Conservation (phyloP, 2,329 filamentous ascomycete species). For the Hypocrella siamensis region DNA sequence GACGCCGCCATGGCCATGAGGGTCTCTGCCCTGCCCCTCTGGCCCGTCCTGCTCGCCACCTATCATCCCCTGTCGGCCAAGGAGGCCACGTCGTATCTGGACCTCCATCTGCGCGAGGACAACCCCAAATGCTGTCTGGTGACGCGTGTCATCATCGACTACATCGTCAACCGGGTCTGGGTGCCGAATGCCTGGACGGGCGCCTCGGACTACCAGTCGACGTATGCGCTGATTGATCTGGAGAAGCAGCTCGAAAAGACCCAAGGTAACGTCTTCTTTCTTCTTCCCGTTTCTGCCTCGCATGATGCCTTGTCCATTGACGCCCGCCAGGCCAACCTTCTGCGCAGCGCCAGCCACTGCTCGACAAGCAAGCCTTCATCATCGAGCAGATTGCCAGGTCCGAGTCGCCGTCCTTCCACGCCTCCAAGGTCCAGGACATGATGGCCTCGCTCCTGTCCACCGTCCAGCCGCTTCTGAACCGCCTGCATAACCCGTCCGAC, state of each 20-base stretch:
- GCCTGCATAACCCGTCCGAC: slow-evolving; percentile 14
- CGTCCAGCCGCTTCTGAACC: slow-evolving; percentile 23
- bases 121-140: slow-evolving; percentile 26
- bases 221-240: slow-evolving; percentile 18
- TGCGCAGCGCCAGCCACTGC: slow-evolving; percentile 20
- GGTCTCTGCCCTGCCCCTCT: slow-evolving; percentile 15
- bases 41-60: slow-evolving; percentile 19
- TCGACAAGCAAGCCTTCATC: slow-evolving; percentile 19
- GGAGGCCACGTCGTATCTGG: slow-evolving; percentile 24
- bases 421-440: slow-evolving; percentile 23
- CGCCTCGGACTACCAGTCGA: slow-evolving; percentile 17
- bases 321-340: slow-evolving; percentile 16
- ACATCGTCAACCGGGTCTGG: slow-evolving; percentile 25
- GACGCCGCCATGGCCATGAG: slow-evolving; percentile 13
- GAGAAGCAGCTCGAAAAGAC: slow-evolving; percentile 19
- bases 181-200: slow-evolving; percentile 22
- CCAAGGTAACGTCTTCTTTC: no score
- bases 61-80: slow-evolving; percentile 21
- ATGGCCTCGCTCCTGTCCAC: slow-evolving; percentile 21
- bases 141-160: slow-evolving; percentile 25
- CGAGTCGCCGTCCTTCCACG: slow-evolving; percentile 16
- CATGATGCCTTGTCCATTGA: no score
- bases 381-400: slow-evolving; percentile 21
- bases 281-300: no score
- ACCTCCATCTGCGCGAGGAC: slow-evolving; percentile 22